These are phyloP conservation scores for Cytospora piceae DNA, from an alignment of 2,329 filamentous ascomycete species.

Conservation along the genomic window DNA sequence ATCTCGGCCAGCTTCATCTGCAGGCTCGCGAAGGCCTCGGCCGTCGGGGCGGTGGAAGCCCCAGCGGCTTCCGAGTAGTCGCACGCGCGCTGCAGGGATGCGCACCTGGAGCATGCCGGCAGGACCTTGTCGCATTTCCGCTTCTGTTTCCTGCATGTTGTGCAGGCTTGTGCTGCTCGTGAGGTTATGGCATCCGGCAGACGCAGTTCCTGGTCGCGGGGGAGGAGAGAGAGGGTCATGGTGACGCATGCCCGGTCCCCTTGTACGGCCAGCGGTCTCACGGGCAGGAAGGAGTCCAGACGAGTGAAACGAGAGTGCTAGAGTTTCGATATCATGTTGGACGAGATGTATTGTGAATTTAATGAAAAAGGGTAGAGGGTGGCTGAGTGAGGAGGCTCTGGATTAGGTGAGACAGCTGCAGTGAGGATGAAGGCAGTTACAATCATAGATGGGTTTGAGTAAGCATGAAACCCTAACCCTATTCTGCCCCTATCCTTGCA, in stretches of 20 bases:
- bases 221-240: conserved; percentile 22
- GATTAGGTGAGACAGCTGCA: no score
- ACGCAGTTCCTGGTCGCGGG: conserved; percentile 10
- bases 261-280: background rate
- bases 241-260: background rate
- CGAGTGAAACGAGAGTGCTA: background rate
- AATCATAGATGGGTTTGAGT: no score
- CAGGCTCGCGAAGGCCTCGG: conserved; percentile 46
- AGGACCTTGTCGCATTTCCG: conserved; percentile 56
- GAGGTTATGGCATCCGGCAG: conserved; percentile 23
- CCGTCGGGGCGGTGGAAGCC: conserved; percentile 40
- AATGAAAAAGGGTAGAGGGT: no score
- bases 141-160: conserved; percentile 47
- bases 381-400: no score
- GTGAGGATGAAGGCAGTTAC: no score
- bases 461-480: no score
- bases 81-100: conserved; percentile 45
- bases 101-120: conserved; percentile 52
- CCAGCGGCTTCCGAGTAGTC: conserved; percentile 45
- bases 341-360: no score
- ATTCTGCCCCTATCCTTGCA: no score
- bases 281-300: no score
- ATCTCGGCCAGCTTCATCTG: conserved; percentile 44
- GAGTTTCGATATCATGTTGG: background rate
- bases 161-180: conserved; percentile 34